A percentile compares a stretch with the other conserved stretches of the same genome.
phyloP scores from a whole-genome alignment of 768 basidiomycete genomes.

The Gelatoporia subvermispora region DNA sequence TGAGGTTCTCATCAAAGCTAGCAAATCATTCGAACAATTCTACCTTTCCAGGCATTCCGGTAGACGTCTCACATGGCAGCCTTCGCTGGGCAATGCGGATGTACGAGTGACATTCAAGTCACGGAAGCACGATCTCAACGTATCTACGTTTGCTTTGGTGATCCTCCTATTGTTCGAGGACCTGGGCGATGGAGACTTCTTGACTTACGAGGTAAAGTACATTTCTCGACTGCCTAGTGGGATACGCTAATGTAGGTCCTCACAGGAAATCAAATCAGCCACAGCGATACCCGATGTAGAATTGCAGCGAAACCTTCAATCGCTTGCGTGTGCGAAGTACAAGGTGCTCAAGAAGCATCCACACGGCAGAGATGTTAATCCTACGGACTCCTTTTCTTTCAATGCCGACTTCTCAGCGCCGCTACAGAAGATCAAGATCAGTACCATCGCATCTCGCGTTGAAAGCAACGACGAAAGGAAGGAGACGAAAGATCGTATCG shows the following conservation, averaged over 20 bases:
- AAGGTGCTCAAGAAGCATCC: conserved; percentile 92
- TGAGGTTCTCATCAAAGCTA: conserved; percentile 52
- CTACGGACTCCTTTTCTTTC: conserved; percentile 83
- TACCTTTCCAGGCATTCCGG: conserved; percentile 89
- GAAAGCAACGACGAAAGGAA: conserved; percentile 84
- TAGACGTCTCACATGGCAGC: conserved; percentile 87
- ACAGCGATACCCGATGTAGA: conserved; percentile 74
- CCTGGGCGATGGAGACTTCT: conserved; percentile 55
- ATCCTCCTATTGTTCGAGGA: conserved; percentile 86
- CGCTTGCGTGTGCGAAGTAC: conserved; percentile 91
- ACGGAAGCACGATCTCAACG: conserved; percentile 83
- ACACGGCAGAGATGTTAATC: conserved; percentile 73
- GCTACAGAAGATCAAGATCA: conserved; percentile 89
- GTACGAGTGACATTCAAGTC: conserved; percentile 77
- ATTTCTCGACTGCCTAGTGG: conserved; percentile 1
- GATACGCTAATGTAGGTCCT: not conserved
- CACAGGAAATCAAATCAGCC: conserved; percentile 79
- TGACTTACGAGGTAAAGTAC: conserved; percentile 68
- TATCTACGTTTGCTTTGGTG: conserved; percentile 84
- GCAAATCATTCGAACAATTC: conserved; percentile 80
- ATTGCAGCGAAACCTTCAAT: conserved; percentile 89
- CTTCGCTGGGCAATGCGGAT: conserved; percentile 86
- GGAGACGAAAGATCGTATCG: conserved; percentile 86
- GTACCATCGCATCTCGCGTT: conserved; percentile 81
- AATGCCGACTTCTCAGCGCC: conserved; percentile 76